These are phyloP conservation scores for Citrus glauca DNA, from an alignment of 345 rosid genomes.

Conservation along the genomic window DNA sequence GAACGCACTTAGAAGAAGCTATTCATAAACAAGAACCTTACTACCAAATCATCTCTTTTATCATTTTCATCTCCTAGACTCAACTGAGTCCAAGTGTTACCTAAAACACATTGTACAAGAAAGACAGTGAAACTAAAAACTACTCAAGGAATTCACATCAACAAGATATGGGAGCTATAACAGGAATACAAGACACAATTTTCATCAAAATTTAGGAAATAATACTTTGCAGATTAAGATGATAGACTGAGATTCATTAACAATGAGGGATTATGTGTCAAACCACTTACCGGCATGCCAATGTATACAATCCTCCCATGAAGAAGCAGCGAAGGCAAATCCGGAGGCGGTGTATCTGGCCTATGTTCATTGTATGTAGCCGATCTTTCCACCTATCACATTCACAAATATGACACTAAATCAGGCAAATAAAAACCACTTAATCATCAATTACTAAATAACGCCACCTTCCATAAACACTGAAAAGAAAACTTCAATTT, in stretches of 20 bases:
- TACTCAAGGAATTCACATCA: background rate
- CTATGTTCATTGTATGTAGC: constrained; percentile 54
- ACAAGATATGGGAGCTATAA: background rate
- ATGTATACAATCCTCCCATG: constrained; percentile 78
- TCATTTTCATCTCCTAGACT: background rate
- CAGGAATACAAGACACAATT: background rate
- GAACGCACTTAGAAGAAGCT: background rate
- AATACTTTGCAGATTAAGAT: background rate
- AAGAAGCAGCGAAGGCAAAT: constrained; percentile 75
- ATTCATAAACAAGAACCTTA: no score
- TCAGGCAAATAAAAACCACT: background rate
- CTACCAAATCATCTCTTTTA: no score
- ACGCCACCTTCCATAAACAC: background rate
- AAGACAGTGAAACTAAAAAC: background rate
- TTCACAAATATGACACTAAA: background rate
- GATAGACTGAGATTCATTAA: background rate
- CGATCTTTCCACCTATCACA: constrained; percentile 63
- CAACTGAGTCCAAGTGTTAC: background rate
- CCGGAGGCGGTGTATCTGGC: constrained; percentile 74
- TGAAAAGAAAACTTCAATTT: background rate
- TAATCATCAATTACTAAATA: no score
- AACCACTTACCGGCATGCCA: constrained; percentile 79
- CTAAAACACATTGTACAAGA: background rate
- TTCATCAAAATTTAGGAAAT: background rate
- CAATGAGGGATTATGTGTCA: background rate